Evolutionary conservation across 805 yeast genomes (phyloP), one percentile per base, ranked within the genome.

Genomic region (Candida takata): DNA sequence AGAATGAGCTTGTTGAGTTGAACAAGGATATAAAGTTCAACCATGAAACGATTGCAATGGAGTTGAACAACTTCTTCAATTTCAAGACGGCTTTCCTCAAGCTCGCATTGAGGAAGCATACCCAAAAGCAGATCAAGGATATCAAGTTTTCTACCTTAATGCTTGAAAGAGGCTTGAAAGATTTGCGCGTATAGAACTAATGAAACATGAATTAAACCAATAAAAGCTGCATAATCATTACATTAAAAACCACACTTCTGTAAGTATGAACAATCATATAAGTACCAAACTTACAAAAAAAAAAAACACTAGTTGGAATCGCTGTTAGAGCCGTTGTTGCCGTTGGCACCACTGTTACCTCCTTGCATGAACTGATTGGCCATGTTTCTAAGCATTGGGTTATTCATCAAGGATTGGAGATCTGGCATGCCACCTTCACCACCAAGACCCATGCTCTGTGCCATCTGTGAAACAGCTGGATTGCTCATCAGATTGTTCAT

Each of bases 401-500:
- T 81, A 60, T 76, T 81, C 84, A 86, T 74, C 55, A 87, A 51
- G 33, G 80, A 84, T 27, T 72, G 65, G 58, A 87, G 57, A 47
- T 70, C 74, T 37, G 87, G 87, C 29, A 42, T 37, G 29, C 57
- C 55, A 25, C 52, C 43, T 5, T 65, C 80, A 39, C 77, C 78
- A 29, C 90, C 90, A 36, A 77, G 64, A 19, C 83, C 79, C 58
- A 85, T 67, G 40, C 69, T 74, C 47, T 77, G 76, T 30, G 95
- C 95, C 95, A 88, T 84, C 56, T 79, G 81, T 54, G 77, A 77
- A 19, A 87, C 55, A 47, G 78, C 74, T 14, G 96, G 96, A 59
- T 85, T 83, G 59, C 64, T 74, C 84, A 88, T 74, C 55, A 88
- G 62, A 33, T 77, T 75, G 42, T 64, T 67, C 68, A 87, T 62